Evolutionary conservation across 2,329 filamentous ascomycete genomes (phyloP).

Genomic region (Paecilomyces dactylethromorphus): DNA sequence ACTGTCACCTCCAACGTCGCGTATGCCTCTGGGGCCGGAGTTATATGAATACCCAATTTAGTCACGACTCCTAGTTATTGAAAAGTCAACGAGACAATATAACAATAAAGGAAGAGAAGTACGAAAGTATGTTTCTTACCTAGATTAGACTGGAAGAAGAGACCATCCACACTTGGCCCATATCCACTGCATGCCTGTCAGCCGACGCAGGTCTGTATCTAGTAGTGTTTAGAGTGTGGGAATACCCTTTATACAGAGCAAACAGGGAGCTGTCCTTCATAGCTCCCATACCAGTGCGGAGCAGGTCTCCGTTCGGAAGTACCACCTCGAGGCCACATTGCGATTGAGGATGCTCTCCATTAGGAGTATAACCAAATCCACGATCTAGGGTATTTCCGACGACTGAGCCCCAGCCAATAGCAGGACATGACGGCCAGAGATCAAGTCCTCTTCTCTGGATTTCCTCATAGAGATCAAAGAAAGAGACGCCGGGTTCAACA

Average conservation of each 20-base stretch:
- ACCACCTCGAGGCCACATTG: slow-evolving; percentile 40
- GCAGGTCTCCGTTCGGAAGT: slow-evolving; percentile 29
- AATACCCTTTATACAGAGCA: background rate
- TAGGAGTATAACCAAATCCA: slow-evolving; percentile 25
- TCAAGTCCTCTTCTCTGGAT: slow-evolving; percentile 16
- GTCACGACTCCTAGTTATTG: slow-evolving; percentile 7
- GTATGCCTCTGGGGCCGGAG: slow-evolving; percentile 6
- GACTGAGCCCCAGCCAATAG: slow-evolving; percentile 45
- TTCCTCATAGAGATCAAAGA: background rate
- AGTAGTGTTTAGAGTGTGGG: no score
- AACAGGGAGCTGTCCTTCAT: slow-evolving; percentile 5
- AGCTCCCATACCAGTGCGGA: slow-evolving; percentile 35
- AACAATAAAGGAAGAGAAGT: background rate
- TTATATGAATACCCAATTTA: slow-evolving; percentile 13
- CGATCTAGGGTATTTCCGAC: slow-evolving; percentile 45
- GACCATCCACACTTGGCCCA: slow-evolving; percentile 1
- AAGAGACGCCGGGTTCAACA: slow-evolving; percentile 38
- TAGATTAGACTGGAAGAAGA: slow-evolving; percentile 13
- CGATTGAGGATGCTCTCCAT: slow-evolving; percentile 39
- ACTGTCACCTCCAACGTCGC: background rate
- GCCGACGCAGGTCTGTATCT: no score
- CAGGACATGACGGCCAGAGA: slow-evolving; percentile 44
- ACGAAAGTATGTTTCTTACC: background rate
- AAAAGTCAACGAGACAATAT: background rate
- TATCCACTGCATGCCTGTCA: background rate